Evolutionary conservation across 2,329 filamentous ascomycete genomes (phyloP).

Genomic region (Alternaria brassicae): DNA sequence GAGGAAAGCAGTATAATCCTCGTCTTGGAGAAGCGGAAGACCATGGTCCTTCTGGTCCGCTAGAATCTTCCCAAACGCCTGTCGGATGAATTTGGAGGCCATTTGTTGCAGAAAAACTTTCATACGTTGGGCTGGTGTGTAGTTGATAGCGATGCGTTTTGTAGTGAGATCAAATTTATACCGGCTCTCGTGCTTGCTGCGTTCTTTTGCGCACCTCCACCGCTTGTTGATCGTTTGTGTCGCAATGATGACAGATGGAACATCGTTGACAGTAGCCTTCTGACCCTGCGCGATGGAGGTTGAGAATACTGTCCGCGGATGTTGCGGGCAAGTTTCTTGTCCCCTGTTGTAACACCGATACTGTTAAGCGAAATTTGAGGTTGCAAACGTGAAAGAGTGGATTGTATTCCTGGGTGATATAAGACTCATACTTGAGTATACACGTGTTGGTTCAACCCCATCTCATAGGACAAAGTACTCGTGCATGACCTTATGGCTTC

Average conservation of each 20-base stretch:
- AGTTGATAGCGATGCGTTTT: background rate
- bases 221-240: background rate
- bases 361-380: background rate
- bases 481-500: constrained; percentile 11
- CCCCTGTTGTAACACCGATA: background rate
- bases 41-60: background rate
- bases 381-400: background rate
- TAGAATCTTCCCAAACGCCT: background rate
- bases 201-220: background rate
- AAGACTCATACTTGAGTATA: background rate
- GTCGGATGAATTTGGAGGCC: background rate
- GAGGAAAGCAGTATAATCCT: background rate
- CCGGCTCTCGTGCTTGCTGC: background rate
- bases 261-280: background rate
- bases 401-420: background rate
- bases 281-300: background rate
- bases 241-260: background rate
- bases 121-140: background rate
- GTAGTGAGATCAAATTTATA: background rate
- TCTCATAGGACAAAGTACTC: constrained; percentile 17
- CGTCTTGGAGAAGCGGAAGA: background rate
- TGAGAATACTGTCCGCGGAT: background rate
- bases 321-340: background rate
- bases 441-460: background rate
- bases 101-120: background rate